phyloP scores from a whole-genome alignment of 1,139 yeast genomes.

The Pichia sp. region DNA sequence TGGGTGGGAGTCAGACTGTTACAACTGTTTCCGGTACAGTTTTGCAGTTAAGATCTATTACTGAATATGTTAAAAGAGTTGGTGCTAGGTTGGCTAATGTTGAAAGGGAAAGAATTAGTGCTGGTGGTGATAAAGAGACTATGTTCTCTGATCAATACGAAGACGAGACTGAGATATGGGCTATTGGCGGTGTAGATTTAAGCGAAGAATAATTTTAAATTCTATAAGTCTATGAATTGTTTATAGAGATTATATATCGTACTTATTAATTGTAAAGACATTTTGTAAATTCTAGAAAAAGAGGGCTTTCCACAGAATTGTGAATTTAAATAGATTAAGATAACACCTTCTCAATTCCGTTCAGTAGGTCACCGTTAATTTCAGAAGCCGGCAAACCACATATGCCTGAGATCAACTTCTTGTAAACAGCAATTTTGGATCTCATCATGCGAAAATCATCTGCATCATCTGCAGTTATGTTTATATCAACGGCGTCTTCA shows the following conservation, averaged over 20 bases:
- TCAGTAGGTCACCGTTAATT: slow-evolving; percentile 62
- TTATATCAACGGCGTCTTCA: slow-evolving; percentile 10
- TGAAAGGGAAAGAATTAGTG: slow-evolving; percentile 80
- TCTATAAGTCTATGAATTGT: background rate
- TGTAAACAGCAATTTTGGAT: slow-evolving; percentile 68
- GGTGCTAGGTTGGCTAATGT: slow-evolving; percentile 77
- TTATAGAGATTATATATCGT: background rate
- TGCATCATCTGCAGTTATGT: background rate
- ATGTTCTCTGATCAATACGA: slow-evolving; percentile 81
- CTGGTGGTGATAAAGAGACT: slow-evolving; percentile 88
- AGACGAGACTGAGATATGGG: slow-evolving; percentile 85
- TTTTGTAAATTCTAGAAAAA: background rate
- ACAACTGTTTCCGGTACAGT: slow-evolving; percentile 44
- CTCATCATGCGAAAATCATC: slow-evolving; percentile 10
- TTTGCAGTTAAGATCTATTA: slow-evolving; percentile 66
- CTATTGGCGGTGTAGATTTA: slow-evolving; percentile 66
- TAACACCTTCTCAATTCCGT: slow-evolving; percentile 44
- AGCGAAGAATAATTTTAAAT: slow-evolving; percentile 20
- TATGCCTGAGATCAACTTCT: slow-evolving; percentile 73
- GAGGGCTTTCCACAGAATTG: background rate
- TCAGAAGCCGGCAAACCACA: slow-evolving; percentile 79
- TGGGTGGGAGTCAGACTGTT: slow-evolving; percentile 29
- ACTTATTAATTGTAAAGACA: background rate
- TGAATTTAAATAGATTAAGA: slow-evolving; percentile 4
- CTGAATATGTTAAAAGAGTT: slow-evolving; percentile 86